phyloP scores from a whole-genome alignment of 2,329 filamentous ascomycete genomes.

The Colletotrichum sp. region DNA sequence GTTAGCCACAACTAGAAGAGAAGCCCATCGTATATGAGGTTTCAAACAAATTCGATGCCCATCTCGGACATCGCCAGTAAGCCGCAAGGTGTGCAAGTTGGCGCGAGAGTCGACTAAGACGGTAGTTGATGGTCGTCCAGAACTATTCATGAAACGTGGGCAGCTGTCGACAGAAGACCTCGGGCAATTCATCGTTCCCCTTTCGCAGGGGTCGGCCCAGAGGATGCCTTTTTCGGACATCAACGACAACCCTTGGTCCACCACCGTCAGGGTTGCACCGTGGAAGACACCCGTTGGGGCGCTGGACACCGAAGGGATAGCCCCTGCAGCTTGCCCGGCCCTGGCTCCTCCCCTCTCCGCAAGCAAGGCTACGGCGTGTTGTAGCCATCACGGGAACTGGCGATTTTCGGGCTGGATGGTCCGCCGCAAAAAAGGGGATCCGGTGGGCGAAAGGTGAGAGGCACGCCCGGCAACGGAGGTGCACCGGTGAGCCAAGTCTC shows the following conservation, averaged over 20 bases:
- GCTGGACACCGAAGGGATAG: background rate
- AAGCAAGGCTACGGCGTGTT: background rate
- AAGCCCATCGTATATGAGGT: background rate
- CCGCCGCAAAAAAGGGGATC: background rate
- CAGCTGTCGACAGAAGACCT: background rate
- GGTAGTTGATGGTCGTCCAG: background rate
- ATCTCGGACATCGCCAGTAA: background rate
- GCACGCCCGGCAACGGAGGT: background rate
- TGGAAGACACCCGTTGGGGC: background rate
- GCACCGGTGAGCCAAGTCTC: background rate
- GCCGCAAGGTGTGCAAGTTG: background rate
- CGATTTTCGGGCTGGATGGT: background rate
- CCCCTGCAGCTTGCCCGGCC: background rate
- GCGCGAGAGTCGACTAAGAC: background rate
- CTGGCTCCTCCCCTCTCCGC: background rate
- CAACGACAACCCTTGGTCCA: background rate
- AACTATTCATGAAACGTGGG: background rate
- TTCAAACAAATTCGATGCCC: background rate
- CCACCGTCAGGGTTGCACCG: conserved; percentile 19
- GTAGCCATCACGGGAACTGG: background rate
- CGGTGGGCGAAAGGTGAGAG: background rate
- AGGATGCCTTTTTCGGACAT: background rate
- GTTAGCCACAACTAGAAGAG: background rate
- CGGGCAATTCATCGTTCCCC: background rate
- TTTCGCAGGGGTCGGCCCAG: background rate